Percentiles rank a stretch among this genome's conserved stretches.
Conservation (phyloP, 495 filamentous ascomycete species). For the Talaromyces liani region DNA sequence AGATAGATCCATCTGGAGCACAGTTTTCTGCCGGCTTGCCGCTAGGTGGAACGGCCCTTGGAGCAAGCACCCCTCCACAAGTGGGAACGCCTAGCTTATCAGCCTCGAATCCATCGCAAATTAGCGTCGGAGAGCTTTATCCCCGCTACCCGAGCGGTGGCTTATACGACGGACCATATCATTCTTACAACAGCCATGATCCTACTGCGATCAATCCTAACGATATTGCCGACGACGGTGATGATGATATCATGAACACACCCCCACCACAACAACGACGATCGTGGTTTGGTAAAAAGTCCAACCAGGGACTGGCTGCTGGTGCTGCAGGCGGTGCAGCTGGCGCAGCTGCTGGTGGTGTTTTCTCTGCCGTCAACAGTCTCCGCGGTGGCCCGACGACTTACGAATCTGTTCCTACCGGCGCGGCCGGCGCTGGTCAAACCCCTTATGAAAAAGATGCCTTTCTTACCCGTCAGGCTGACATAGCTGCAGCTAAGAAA, state of each 20-base stretch:
- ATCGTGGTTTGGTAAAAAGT: slow-evolving; percentile 41
- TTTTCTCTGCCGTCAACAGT: slow-evolving; percentile 32
- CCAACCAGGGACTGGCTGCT: slow-evolving; percentile 21
- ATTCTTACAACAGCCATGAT: slow-evolving; percentile 51
- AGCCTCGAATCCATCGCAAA: slow-evolving; percentile 19
- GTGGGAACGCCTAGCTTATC: slow-evolving; percentile 24
- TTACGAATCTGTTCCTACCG: slow-evolving; percentile 49
- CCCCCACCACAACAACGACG: slow-evolving; percentile 20
- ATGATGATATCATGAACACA: slow-evolving; percentile 59
- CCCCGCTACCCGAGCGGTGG: slow-evolving; percentile 24
- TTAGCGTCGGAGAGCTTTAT: slow-evolving; percentile 25
- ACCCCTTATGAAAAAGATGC: slow-evolving; percentile 41
- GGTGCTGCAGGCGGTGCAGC: slow-evolving; percentile 38
- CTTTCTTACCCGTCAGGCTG: slow-evolving; percentile 45
- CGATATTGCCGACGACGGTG: slow-evolving; percentile 77
- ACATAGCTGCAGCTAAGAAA: slow-evolving; percentile 30
- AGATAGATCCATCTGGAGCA: slow-evolving; percentile 32
- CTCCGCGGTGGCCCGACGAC: slow-evolving; percentile 24
- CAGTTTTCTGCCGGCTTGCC: slow-evolving; percentile 17
- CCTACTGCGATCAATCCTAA: slow-evolving; percentile 62
- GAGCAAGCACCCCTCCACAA: slow-evolving; percentile 29
- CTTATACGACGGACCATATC: slow-evolving; percentile 49
- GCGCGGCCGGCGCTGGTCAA: slow-evolving; percentile 20
- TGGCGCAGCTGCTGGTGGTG: slow-evolving; percentile 45
- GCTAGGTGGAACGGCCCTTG: slow-evolving; percentile 25